These are phyloP conservation scores for Populus simonii DNA, from an alignment of 345 rosid species.

Conservation along the genomic window DNA sequence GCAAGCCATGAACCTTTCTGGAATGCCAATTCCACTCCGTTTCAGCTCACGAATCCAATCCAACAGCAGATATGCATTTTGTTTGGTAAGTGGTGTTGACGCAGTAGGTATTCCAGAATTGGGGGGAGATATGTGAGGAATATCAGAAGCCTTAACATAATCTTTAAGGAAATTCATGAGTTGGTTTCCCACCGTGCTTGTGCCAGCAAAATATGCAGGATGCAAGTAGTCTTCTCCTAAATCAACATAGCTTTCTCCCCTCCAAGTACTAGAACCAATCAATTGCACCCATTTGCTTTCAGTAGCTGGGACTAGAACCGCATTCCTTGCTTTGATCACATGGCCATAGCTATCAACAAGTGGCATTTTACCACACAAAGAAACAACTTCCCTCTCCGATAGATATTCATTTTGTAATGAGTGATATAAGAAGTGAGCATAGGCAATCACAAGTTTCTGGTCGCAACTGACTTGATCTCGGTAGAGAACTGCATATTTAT, in stretches of 20 bases:
- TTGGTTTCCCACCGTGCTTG: constrained; percentile 20
- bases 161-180: constrained; percentile 43
- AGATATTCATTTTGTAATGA: constrained; percentile 26
- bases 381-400: constrained; percentile 17
- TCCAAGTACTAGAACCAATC: constrained; percentile 56
- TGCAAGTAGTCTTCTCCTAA: constrained; percentile 50
- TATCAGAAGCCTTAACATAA: constrained; percentile 38
- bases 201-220: constrained; percentile 36
- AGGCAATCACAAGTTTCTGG: constrained; percentile 39
- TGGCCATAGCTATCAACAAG: constrained; percentile 51
- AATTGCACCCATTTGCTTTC: constrained; percentile 61
- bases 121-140: constrained; percentile 56
- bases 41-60: constrained; percentile 44
- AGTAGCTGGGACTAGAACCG: constrained; percentile 63
- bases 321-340: constrained; percentile 19
- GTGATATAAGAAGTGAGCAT: constrained; percentile 54
- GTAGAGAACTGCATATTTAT: constrained; percentile 33
- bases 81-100: constrained; percentile 44
- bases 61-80: constrained; percentile 54
- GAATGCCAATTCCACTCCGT: neutral
- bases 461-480: constrained; percentile 19
- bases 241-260: constrained; percentile 40
- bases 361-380: constrained; percentile 43
- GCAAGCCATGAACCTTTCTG: constrained; percentile 41
- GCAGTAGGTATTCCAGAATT: constrained; percentile 48